Base-by-base conservation (phyloP, 495 filamentous ascomycete genomes). In the Staphylotrichum longicolle region DNA sequence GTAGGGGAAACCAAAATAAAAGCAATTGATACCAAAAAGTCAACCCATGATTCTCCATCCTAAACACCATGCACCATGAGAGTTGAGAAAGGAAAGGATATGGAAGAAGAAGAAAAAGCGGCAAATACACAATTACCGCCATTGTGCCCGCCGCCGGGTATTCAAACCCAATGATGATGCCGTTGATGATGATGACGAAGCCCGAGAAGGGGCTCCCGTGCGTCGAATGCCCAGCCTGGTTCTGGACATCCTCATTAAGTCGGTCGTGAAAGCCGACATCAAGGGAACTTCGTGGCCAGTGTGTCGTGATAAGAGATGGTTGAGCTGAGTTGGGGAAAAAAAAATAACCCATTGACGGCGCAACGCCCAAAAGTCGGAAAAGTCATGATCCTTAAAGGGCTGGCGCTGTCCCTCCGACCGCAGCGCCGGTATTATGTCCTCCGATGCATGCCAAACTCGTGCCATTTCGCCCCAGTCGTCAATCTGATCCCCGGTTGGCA, bases 51-150 rank as follows among this genome's bases (percentile, higher is more conserved):
- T 54, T 65, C 44, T 54, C 54, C 15, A 57, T 58, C 55, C 48
- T 54, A n/a, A 63, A 58, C 35, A 61, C 66, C 57, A 49, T 58
- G 52, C 60, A 58, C 53, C 55, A 61, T 65, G 42, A 58, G 47
- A 60, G 59, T 56, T 44, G 50, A 60, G 50, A 50, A 57, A 54
- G 45, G 46, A 50, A 42, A 53, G 15, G 51, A 53, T 27, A 27
- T 27, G 34, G 49, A 66, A 67, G 56, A 47, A 61, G 39, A 46
- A 65, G 2, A 39, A 47, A 54, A 58, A 54, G 40, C 35, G 57
- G 48, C 11, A 55, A 54, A 35, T 2, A 11, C 20, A 34, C 32
- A 27, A 27, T 27, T 9, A 5, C n/a, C 42, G 44, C 32, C 20
- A 27, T 27, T 27, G 20, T 40, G 42, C 32, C 44, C 20, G 54